phyloP scores from a whole-genome alignment of 176 grass and related monocot species.

The Ensete ventricosum region DNA sequence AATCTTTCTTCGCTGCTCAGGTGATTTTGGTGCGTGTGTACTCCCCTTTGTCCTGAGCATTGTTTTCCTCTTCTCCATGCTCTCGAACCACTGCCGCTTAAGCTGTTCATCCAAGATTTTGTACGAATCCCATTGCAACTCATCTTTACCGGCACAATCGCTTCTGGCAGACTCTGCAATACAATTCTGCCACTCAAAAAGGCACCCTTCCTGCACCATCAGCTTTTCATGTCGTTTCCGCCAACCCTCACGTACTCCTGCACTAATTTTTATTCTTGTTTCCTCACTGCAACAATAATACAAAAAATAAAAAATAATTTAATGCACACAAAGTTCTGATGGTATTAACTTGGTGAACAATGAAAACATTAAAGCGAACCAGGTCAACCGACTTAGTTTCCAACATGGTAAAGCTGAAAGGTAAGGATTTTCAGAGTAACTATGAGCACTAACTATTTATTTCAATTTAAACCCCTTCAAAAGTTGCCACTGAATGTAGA shows the following conservation, averaged over 20 bases:
- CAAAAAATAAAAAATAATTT: conserved; percentile 11
- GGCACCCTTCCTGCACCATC: conserved; percentile 60
- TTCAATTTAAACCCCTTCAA: too few species aligned
- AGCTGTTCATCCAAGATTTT: conserved; percentile 58
- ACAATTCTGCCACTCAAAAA: conserved; percentile 66
- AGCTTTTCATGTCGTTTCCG: conserved; percentile 40
- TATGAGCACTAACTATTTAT: too few species aligned
- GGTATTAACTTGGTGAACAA: neutral
- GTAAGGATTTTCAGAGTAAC: too few species aligned
- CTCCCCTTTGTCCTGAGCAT: conserved; percentile 43
- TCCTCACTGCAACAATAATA: conserved; percentile 44
- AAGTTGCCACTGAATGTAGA: too few species aligned
- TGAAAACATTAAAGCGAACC: neutral
- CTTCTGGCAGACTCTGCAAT: conserved; percentile 62
- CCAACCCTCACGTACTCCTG: conserved; percentile 63
- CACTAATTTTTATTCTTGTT: conserved; percentile 65
- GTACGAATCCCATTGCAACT: conserved; percentile 74
- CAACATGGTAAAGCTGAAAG: too few species aligned
- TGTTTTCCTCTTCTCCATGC: conserved; percentile 40
- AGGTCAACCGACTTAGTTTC: neutral
- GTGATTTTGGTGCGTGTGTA: conserved; percentile 63
- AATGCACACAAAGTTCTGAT: conserved; percentile 7
- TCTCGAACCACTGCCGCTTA: conserved; percentile 44
- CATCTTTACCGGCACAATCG: conserved; percentile 52
- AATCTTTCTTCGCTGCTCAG: conserved; percentile 80